Base-by-base conservation (phyloP, 2,329 filamentous ascomycete species). In the Sclerotinia subarctica region DNA sequence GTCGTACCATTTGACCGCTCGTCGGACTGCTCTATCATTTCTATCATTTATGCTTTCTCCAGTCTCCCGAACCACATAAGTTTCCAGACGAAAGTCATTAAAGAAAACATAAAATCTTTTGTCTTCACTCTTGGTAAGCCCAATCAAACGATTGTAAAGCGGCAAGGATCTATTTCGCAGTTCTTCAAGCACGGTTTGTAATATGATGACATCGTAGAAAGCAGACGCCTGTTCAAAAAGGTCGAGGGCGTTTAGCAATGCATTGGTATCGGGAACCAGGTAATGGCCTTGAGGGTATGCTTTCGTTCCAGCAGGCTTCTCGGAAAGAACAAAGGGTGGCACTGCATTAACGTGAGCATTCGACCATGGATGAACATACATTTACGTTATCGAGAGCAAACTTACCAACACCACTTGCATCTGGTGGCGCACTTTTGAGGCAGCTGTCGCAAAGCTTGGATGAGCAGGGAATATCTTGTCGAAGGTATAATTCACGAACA, bases 101-200 rank as follows among this genome's bases (percentile, higher is more conserved):
- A 98, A 98, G 79, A 99, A 99, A 64, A 99, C 92, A 77, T 98
- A 97, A 78, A 97, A 98, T 66, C 94, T 88, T 83, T 99, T 99
- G 72, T 96, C 93, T 75, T 97, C 93, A 76, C 94, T 97, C 80
- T 94, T 96, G 51, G 94, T 96, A 71, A 99, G 83, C 29, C 91
- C 89, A 73, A 98, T 88, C 62, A 99, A 83, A 51, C 95, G 91
- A 79, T 97, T 97, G 82, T 98, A 99, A 49, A 99, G 86, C 53
- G 95, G 95, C 70, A 98, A 80, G 17, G 94, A 98, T 74, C 94
- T 88, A 78, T 97, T 97, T 77, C 93, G 92, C 69, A 99, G 86
- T 81, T 99, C 95, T 79, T 99, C 95, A 19, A 99, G 87, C 6
- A 99, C 95, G 1, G 94, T 97, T 79, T 99, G 95, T 68, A 99